Evolutionary conservation across 1,284 basidiomycete genomes (phyloP).

Genomic region (Malassezia caprae): DNA sequence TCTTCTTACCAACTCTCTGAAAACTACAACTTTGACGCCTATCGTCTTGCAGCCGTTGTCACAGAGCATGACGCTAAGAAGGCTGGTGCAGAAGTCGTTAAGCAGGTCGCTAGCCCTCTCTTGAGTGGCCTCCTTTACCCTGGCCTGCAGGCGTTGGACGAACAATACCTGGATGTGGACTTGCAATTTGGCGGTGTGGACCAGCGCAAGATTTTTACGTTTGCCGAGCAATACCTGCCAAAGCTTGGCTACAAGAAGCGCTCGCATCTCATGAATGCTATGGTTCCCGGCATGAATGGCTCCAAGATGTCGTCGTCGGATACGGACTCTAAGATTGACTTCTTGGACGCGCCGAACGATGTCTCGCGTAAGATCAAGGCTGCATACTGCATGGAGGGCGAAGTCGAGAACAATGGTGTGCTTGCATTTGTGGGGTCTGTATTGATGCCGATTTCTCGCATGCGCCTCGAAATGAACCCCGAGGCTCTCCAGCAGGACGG

Average conservation of each 20-base stretch:
- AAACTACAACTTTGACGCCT: constrained; percentile 92
- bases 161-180: constrained; percentile 88
- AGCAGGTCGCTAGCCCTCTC: constrained; percentile 85
- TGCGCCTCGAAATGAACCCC: constrained; percentile 25
- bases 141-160: constrained; percentile 88
- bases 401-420: constrained; percentile 76
- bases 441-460: constrained; percentile 65
- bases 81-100: constrained; percentile 98
- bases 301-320: constrained; percentile 99
- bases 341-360: constrained; percentile 75
- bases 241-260: constrained; percentile 86
- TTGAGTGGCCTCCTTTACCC: constrained; percentile 90
- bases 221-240: constrained; percentile 89
- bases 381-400: constrained; percentile 83
- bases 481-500: constrained; percentile 21
- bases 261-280: constrained; percentile 93
- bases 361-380: constrained; percentile 81
- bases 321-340: constrained; percentile 93
- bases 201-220: constrained; percentile 98
- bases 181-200: constrained; percentile 98
- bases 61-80: constrained; percentile 95
- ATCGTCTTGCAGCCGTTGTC: constrained; percentile 75
- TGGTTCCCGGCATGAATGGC: constrained; percentile 89
- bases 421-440: constrained; percentile 81
- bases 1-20: constrained; percentile 81